Evolutionary conservation across 140 eudicot species (phyloP).

Genomic region (Bidens hawaiensis): DNA sequence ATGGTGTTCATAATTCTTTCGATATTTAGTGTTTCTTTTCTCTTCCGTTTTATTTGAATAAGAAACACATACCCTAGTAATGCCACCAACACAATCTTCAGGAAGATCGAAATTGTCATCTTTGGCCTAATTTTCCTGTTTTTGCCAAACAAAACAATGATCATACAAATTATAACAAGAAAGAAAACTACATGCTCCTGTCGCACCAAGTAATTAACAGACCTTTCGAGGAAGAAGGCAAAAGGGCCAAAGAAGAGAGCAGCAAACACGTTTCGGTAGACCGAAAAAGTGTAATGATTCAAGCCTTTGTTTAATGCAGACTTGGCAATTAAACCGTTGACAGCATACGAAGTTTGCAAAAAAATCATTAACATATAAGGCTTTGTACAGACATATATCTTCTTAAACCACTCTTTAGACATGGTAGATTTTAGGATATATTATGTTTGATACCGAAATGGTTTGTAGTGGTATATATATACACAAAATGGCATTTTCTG

Average conservation of each 20-base stretch:
- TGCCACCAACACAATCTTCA: conserved; percentile 41
- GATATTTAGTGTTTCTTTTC: background rate
- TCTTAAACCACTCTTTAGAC: conserved; percentile 20
- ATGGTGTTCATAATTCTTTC: background rate
- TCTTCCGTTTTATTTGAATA: background rate
- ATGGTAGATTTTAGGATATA: conserved; percentile 5
- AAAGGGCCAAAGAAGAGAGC: conserved; percentile 44
- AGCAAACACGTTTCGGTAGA: conserved; percentile 41
- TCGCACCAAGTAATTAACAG: background rate
- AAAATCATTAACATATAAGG: conserved; percentile 38
- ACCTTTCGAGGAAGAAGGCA: conserved; percentile 50
- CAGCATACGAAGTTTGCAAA: conserved; percentile 45
- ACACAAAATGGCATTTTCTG: too few species aligned
- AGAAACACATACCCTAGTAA: conserved; percentile 43
- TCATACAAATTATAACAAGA: background rate
- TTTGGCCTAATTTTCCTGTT: conserved; percentile 32
- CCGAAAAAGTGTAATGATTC: conserved; percentile 52
- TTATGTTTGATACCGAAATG: background rate
- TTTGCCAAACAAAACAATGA: too few species aligned
- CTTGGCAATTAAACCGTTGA: conserved; percentile 32
- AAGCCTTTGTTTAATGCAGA: conserved; percentile 50
- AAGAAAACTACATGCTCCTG: background rate
- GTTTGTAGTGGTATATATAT: background rate
- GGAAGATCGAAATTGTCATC: conserved; percentile 27
- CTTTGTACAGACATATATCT: conserved; percentile 14